Evolutionary conservation across 306 rosid species (phyloP), one percentile per base, ranked within the genome.

Genomic region (Castanopsis chinensis): DNA sequence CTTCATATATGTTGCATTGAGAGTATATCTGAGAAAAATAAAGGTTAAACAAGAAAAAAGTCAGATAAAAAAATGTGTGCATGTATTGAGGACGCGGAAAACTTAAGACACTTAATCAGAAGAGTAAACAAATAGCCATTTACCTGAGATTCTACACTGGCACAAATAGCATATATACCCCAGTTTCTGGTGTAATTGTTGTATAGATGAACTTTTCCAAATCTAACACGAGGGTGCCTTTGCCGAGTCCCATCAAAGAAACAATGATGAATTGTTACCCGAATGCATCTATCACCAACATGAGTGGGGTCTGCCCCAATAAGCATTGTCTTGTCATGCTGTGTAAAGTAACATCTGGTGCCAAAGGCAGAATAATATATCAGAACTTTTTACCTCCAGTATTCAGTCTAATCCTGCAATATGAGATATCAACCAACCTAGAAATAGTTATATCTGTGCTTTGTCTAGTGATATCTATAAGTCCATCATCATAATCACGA

Each of bases 1-100:
- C 94, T 80, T 92, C 94, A 77, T 88, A 92, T 75, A 92, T 68
- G 82, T 92, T 92, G 88, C 97, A 90, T 17, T 90, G 90, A 15
- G 97, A 92, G 85, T 84, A 92, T 87, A 92, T 85, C 94, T 92
- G 88, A 73, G 10, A 17, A 9, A 76, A 79, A 81, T 67, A 49
- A 35, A 78, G 77, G 52, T 25, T 4, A 78, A 52, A 32, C 58
- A 64, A 63, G 33, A 55, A 18, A 67, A 76, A 56, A 56, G 67
- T 70, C 60, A 70, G 21, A 61, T 45, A 17, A 51, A 58, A 3
- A 60, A 72, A 54, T 37, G 55, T 63, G 28, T 59, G 65, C 52
- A 57, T n/a, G 61, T 28, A 72, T 51, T 19, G 14, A 20, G 4
- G 41, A 76, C n/a, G 21, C 32, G 54, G 77, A 70, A 41, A 35